phyloP scores from a whole-genome alignment of 2,329 filamentous ascomycete species.

The Botrytis hyacinthi region DNA sequence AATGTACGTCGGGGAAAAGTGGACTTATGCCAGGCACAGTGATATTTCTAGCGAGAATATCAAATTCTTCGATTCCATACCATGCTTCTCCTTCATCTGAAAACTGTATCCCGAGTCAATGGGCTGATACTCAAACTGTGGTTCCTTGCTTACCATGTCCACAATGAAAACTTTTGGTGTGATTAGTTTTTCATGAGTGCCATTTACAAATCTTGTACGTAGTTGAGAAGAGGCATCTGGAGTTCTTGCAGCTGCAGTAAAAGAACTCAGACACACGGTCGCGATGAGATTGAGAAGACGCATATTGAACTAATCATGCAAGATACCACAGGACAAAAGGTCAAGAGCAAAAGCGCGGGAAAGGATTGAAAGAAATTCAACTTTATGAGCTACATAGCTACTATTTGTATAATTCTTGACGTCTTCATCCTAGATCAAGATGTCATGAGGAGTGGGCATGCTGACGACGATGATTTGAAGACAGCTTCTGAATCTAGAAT shows the following conservation, averaged over 20 bases:
- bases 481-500: neutral
- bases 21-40: conserved; percentile 60
- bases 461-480: neutral
- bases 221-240: neutral
- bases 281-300: neutral
- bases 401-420: neutral
- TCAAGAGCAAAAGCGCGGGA: neutral
- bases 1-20: conserved; percentile 59
- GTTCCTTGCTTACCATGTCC: neutral
- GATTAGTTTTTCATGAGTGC: neutral
- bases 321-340: neutral
- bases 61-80: conserved; percentile 47
- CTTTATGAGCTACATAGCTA: neutral
- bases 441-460: neutral
- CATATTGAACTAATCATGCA: neutral
- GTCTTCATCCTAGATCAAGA: neutral
- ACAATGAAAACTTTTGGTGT: conserved; percentile 34
- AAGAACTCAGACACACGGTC: neutral
- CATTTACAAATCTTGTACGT: neutral
- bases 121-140: neutral
- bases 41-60: conserved; percentile 55
- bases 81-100: conserved; percentile 43
- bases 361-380: fast-evolving
- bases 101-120: neutral
- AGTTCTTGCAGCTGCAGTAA: neutral